Evolutionary conservation across 257 asterid genomes (phyloP), one percentile per base, ranked within the genome.

Genomic region (Salvia splendens): DNA sequence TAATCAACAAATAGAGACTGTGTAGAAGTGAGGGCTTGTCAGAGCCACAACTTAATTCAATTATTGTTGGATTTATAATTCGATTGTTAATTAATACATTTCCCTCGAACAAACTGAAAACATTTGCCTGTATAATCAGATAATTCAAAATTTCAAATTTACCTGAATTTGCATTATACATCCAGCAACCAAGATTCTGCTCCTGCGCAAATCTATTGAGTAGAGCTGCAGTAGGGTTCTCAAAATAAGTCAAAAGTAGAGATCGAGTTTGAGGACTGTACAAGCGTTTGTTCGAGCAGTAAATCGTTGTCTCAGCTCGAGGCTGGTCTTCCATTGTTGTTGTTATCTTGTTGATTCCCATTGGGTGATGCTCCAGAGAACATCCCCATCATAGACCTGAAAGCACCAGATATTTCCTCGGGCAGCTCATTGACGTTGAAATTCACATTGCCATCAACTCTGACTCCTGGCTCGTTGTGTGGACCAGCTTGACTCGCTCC

Each of bases 381-480:
- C 87, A 87, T 87, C 61, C 86, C 93, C 93, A 84, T 81, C 81
- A 85, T 81, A 9, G 91, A 87, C 80, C 95, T 82, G 48, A 87
- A 71, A 10, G 93, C 84, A 6, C 88, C 95, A 0, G 93, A 81
- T 32, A 89, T 52, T 49, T 85, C 96, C 75, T 73, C 88, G 0
- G 96, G 83, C 72, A 81, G 72, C 12, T 82, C 92, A 12, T 77
- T 79, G 3, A 75, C 66, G 51, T 81, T 64, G 47, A 85, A 42
- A 71, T 78, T 74, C 32, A 85, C 32, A 76, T 78, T 81, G 24
- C 86, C 84, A 5, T 73, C 80, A 11, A 77, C 43, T 63, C 85
- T 70, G 56, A 77, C 71, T 58, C 71, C 89, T 4, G 83, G 78
- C 42, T 80, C 85, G 10, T 69, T 36, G 30, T 67, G 70, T 38